Conservation (phyloP, 1,284 basidiomycete genomes). For the Coniferiporia weirii region DNA sequence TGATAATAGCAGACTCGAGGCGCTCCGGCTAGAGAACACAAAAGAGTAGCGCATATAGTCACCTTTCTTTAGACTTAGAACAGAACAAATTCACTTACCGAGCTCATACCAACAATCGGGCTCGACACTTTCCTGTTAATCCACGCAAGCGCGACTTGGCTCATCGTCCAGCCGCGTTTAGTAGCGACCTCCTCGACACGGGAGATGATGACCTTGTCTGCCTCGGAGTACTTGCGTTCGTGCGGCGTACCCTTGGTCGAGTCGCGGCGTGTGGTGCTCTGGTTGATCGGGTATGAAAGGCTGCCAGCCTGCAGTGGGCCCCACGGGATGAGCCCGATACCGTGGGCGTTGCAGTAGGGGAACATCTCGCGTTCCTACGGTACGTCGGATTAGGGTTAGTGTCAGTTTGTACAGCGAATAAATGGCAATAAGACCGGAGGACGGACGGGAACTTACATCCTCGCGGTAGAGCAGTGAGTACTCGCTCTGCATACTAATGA, state of each 20-base stretch:
- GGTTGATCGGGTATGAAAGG: constrained; percentile 35
- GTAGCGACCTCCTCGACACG: constrained; percentile 29
- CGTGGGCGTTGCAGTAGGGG: constrained; percentile 40
- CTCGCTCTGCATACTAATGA: constrained; percentile 37
- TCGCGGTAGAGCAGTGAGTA: constrained; percentile 39
- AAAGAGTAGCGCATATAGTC: neutral
- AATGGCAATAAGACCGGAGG: constrained; percentile 26
- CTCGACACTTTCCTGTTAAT: constrained; percentile 24
- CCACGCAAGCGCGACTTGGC: constrained; percentile 29
- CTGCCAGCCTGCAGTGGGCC: constrained; percentile 34
- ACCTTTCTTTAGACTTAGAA: neutral
- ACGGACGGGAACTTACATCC: constrained; percentile 25
- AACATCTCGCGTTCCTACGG: constrained; percentile 44
- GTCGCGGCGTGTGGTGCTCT: constrained; percentile 24
- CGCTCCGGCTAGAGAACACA: constrained; percentile 11
- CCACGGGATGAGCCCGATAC: constrained; percentile 42
- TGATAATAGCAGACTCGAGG: constrained; percentile 15
- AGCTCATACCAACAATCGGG: constrained; percentile 25
- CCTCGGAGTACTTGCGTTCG: constrained; percentile 26
- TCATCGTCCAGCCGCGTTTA: constrained; percentile 26
- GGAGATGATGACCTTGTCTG: constrained; percentile 25
- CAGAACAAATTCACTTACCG: constrained; percentile 5
- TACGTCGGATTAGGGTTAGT: constrained; percentile 24
- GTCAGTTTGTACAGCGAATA: neutral
- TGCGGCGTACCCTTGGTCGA: constrained; percentile 25